Conservation (phyloP, 805 yeast genomes). For the Saccharomyces kudriavzevii region DNA sequence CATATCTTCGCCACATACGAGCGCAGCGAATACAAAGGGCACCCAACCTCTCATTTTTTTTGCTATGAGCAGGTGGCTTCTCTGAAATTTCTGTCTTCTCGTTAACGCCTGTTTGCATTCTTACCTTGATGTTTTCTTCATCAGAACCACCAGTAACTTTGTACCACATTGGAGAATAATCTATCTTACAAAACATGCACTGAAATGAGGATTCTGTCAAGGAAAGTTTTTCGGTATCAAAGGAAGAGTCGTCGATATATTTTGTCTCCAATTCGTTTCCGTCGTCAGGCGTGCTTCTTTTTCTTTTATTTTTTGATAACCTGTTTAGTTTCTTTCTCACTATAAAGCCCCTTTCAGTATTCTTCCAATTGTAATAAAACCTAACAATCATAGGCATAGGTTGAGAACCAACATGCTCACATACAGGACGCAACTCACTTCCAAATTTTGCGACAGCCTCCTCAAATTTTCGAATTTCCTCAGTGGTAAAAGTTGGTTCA, state of each 20-base stretch:
- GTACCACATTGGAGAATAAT: constrained; percentile 32
- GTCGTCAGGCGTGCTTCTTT: constrained; percentile 2
- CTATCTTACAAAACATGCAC: constrained; percentile 64
- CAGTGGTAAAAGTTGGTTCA: constrained; percentile 68
- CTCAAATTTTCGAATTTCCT: constrained; percentile 64
- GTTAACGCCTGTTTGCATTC: constrained; percentile 19
- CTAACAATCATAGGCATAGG: constrained; percentile 73
- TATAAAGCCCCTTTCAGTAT: constrained; percentile 60
- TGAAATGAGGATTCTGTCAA: constrained; percentile 36
- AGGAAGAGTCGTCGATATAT: constrained; percentile 45
- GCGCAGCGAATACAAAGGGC: constrained; percentile 87
- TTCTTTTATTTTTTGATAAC: constrained; percentile 48
- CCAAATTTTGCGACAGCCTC: constrained; percentile 66
- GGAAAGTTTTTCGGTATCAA: constrained; percentile 47
- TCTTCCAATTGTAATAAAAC: constrained; percentile 87
- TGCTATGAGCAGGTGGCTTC: constrained; percentile 6
- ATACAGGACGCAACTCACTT: constrained; percentile 70
- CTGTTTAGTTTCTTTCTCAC: constrained; percentile 84
- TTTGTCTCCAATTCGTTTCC: constrained; percentile 17
- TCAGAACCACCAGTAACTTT: constrained; percentile 29
- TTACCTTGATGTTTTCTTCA: constrained; percentile 16
- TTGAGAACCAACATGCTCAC: constrained; percentile 63
- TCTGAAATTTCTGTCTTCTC: constrained; percentile 14
- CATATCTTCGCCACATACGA: constrained; percentile 83
- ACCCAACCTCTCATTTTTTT: constrained; percentile 29